These are phyloP conservation scores for Argentina anserina DNA, from an alignment of 306 rosid species.

Conservation along the genomic window DNA sequence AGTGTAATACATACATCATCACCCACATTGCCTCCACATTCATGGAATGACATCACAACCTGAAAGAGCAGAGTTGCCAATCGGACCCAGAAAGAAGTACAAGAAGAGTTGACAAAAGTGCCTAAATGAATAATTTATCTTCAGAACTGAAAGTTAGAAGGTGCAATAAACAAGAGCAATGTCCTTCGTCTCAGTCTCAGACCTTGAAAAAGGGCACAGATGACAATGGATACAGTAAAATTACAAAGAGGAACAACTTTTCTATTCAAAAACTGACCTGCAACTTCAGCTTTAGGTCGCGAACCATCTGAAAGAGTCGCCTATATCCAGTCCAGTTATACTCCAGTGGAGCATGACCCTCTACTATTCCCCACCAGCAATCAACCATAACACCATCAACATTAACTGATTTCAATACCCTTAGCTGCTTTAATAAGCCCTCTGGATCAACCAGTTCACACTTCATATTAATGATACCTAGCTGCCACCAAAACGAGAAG, in stretches of 20 bases:
- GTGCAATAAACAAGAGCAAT: background rate
- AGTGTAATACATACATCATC: constrained; percentile 94
- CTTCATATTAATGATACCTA: constrained; percentile 87
- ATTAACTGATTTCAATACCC: constrained; percentile 67
- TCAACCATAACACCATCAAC: constrained; percentile 89
- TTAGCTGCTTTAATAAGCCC: constrained; percentile 80
- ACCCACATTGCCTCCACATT: constrained; percentile 97
- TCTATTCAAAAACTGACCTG: constrained; percentile 51
- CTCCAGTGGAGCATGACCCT: constrained; percentile 90
- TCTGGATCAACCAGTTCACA: constrained; percentile 95
- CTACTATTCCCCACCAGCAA: constrained; percentile 99
- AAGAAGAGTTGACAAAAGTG: constrained; percentile 15
- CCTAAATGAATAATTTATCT: background rate
- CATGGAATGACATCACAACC: constrained; percentile 96
- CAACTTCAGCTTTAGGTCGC: constrained; percentile 76
- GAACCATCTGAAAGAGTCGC: constrained; percentile 89
- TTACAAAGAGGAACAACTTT: background rate
- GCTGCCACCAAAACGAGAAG: constrained; percentile 46
- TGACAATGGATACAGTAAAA: background rate
- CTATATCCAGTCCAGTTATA: constrained; percentile 96
- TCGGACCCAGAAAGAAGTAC: constrained; percentile 21
- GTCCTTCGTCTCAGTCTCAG: background rate
- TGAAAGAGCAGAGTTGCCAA: constrained; percentile 34
- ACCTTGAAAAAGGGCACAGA: background rate
- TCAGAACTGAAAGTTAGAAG: background rate